Conservation (phyloP, 306 rosid species). For the Rosa lucieae region DNA sequence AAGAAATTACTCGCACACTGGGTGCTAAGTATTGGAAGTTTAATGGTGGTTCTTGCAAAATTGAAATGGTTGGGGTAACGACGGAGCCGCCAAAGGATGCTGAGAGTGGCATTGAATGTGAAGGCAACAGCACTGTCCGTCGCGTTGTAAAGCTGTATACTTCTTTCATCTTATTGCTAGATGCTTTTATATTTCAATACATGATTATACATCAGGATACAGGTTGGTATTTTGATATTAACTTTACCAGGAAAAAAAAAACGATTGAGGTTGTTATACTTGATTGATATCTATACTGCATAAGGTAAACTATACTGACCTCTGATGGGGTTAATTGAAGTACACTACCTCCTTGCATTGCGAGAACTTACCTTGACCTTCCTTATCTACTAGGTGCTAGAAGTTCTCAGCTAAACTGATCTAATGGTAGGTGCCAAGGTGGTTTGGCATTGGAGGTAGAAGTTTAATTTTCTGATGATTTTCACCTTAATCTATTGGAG, state of each 20-base stretch:
- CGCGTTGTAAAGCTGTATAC: conserved; percentile 68
- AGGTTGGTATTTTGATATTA: background rate
- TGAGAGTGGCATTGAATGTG: conserved; percentile 43
- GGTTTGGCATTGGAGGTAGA: conserved; percentile 7
- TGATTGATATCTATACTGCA: background rate
- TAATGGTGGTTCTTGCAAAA: conserved; percentile 50
- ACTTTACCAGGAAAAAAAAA: background rate
- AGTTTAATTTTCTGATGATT: background rate
- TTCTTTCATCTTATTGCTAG: conserved; percentile 32
- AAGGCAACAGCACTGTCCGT: conserved; percentile 53
- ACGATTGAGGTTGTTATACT: background rate
- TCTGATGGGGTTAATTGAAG: background rate
- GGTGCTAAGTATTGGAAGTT: conserved; percentile 75
- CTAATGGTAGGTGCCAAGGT: background rate
- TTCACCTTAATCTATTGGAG: conserved; percentile 12
- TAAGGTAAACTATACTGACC: conserved; percentile 8
- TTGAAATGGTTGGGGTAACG: conserved; percentile 57
- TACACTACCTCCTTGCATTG: conserved; percentile 13
- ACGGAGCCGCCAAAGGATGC: conserved; percentile 39
- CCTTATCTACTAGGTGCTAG: conserved; percentile 19
- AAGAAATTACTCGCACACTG: conserved; percentile 55
- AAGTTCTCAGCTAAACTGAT: background rate
- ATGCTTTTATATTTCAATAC: background rate
- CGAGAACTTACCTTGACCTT: background rate
- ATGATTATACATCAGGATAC: background rate